These are phyloP conservation scores for Pseudopithomyces chartarum DNA, from an alignment of 2,329 filamentous ascomycete species.

Conservation along the genomic window DNA sequence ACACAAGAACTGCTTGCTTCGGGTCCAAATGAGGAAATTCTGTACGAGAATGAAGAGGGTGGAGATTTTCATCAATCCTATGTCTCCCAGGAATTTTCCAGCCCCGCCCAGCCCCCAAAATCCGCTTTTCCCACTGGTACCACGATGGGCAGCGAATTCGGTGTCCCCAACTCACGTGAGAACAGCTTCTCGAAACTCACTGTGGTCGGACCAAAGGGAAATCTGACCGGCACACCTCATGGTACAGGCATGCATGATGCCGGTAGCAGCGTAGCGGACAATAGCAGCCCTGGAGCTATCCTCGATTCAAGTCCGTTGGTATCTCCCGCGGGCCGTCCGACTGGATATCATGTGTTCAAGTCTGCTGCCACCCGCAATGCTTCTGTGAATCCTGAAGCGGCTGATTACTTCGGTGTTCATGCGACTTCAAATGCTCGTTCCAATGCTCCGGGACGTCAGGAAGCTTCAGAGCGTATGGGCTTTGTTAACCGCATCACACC, in stretches of 20 bases:
- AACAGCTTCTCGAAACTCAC: constrained; percentile 44
- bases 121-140: neutral
- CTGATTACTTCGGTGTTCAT: neutral
- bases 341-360: neutral
- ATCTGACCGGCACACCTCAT: constrained; percentile 43
- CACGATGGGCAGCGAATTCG: neutral
- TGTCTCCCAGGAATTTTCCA: neutral
- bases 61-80: neutral
- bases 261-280: constrained; percentile 46
- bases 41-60: constrained; percentile 21
- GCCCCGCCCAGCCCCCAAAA: neutral
- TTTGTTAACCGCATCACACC: constrained; percentile 29
- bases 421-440: constrained; percentile 10
- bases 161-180: constrained; percentile 23
- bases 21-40: constrained; percentile 43
- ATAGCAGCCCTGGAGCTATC: constrained; percentile 37
- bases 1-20: constrained; percentile 41
- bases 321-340: neutral
- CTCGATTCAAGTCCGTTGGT: constrained; percentile 25
- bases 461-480: constrained; percentile 23
- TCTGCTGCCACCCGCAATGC: neutral
- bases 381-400: neutral
- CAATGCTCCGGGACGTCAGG: constrained; percentile 27
- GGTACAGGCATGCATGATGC: constrained; percentile 43
- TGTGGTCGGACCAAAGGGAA: constrained; percentile 39